These are phyloP conservation scores for Euphorbia corollata DNA, from an alignment of 441 rosid genomes.

Conservation along the genomic window DNA sequence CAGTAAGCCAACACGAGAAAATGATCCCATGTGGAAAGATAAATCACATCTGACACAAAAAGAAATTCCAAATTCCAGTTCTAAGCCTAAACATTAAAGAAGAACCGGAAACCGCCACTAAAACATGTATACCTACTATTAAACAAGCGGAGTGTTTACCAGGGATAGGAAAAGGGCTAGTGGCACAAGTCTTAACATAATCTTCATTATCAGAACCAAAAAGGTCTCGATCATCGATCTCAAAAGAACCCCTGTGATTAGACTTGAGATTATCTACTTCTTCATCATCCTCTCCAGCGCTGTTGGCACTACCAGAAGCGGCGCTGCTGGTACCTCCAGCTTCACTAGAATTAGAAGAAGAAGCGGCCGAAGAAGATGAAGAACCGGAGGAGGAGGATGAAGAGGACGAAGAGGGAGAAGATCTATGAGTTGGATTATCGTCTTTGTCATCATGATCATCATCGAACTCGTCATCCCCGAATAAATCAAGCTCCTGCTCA, in stretches of 20 bases:
- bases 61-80: neutral
- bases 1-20: neutral
- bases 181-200: constrained; percentile 48
- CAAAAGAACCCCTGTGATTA: constrained; percentile 20
- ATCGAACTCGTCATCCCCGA: constrained; percentile 31
- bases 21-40: neutral
- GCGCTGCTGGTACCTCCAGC: constrained; percentile 36
- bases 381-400: constrained; percentile 52
- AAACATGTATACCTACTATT: neutral
- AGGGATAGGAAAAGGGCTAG: constrained; percentile 17
- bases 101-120: neutral
- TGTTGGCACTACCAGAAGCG: constrained; percentile 37
- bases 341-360: constrained; percentile 42
- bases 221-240: constrained; percentile 49
- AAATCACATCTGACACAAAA: neutral
- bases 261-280: constrained; percentile 27
- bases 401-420: constrained; percentile 48
- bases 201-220: constrained; percentile 80
- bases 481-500: constrained; percentile 44
- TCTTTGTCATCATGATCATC: constrained; percentile 32
- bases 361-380: constrained; percentile 55
- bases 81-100: neutral
- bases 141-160: neutral
- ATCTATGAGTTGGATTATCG: constrained; percentile 25
- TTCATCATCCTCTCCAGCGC: constrained; percentile 43